Percentiles rank a stretch among this genome's conserved stretches.
phyloP scores from a whole-genome alignment of 2,329 filamentous ascomycete species.

The Zopfia rhizophila region DNA sequence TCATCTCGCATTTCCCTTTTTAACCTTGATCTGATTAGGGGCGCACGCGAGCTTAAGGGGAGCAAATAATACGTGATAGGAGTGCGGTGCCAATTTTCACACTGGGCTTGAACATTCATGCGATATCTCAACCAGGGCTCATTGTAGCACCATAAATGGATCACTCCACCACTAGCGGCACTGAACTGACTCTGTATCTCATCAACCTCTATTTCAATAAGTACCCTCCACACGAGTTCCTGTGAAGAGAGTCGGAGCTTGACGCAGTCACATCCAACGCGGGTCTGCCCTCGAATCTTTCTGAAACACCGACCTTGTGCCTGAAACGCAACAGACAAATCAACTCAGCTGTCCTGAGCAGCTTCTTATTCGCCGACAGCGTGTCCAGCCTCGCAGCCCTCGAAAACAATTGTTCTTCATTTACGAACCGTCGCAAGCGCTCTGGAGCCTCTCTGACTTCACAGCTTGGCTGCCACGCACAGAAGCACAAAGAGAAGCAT shows the following conservation, averaged over 20 bases:
- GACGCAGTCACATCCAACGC: conserved; percentile 5
- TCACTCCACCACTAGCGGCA: no score
- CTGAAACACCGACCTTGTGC: conserved; percentile 43
- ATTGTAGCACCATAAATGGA: no score
- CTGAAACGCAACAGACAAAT: conserved; percentile 47
- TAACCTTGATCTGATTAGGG: no score
- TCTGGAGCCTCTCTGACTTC: conserved; percentile 19
- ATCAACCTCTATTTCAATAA: no score
- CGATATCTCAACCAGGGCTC: no score
- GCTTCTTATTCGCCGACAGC: conserved; percentile 38
- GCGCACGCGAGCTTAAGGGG: conserved; percentile 11
- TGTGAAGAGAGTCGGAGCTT: no score
- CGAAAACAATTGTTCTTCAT: conserved; percentile 27
- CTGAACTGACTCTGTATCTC: no score
- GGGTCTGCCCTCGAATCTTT: conserved; percentile 21
- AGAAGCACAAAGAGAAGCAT: conserved; percentile 21
- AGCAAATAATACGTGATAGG: conserved; percentile 1
- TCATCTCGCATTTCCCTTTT: conserved; percentile 16
- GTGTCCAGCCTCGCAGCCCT: conserved; percentile 1
- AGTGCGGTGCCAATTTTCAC: conserved; percentile 5
- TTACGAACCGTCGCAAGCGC: conserved; percentile 37
- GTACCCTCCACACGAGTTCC: no score
- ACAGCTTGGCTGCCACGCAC: conserved; percentile 8
- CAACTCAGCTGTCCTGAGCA: conserved; percentile 32
- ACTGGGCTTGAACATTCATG: conserved; percentile 14